Evolutionary conservation across 73 alveolate genomes (phyloP), one percentile per base, ranked within the genome.

Genomic region (Durusdinium trenchii): DNA sequence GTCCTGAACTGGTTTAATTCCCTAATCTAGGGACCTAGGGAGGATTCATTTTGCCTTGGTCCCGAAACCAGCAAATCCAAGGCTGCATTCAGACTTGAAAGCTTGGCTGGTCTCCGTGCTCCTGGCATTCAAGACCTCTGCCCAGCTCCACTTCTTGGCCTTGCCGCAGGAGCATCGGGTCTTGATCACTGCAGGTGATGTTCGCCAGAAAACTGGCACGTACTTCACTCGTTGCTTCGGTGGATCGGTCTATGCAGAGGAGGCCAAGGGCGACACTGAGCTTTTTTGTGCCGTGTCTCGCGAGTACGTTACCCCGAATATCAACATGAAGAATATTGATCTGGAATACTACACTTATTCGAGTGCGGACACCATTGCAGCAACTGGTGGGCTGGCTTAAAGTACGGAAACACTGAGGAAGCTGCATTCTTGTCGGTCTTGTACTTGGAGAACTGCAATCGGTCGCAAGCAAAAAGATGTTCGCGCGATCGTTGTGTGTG

Each of bases 131-230:
- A 43, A 50, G 67, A 50, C 67, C 43, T 62, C 28, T 43, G 35
- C 47, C 45, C 91, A 81, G 67, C 67, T 81, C 69, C 91, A 43
- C 12, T 81, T 81, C 28, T 28, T 47, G 20, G 69, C 43, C 14
- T 67, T 46, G 45, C 91, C 91, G 4, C 43, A 81, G 45, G 91
- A 81, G 52, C 91, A 81, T 46, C 91, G 91, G 12, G 69, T 81
- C 36, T 62, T 81, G 91, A 67, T 43, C 91, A 81, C 91, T 47
- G 62, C 64, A n/a, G 91, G 36, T 3, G 91, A 81, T 46, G 91
- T 81, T 7, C 20, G 91, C 38, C 45, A 43, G 35, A 43, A 42
- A 67, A 81, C 91, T 47, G 91, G 91, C n/a, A 43, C 3, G 26
- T 81, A 81, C 52, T 81, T 43, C 67, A 81, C 91, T 20, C 20